Percentiles rank a stretch among this genome's conserved stretches.
These are phyloP conservation scores for Hypoxylon sp. DNA, from an alignment of 2,329 filamentous ascomycete species.

Conservation along the genomic window DNA sequence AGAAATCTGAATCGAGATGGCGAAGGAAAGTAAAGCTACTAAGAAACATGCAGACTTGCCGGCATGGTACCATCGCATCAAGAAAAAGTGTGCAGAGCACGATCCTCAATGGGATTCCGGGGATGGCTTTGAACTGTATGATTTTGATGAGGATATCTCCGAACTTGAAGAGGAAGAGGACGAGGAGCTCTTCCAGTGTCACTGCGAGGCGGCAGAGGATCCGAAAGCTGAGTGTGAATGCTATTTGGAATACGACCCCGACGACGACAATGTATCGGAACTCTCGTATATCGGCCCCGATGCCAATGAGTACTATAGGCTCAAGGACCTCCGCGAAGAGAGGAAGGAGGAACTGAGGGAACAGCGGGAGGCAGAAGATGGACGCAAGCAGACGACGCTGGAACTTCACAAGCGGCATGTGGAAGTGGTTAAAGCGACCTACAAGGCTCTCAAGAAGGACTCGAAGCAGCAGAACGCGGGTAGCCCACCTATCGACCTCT, in stretches of 20 bases:
- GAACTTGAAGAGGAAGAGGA: not conserved
- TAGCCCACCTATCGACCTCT: not conserved
- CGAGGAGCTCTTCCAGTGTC: not conserved
- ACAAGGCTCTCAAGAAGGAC: not conserved
- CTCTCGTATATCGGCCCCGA: not conserved
- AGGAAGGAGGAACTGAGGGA: not conserved
- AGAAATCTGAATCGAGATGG: not conserved
- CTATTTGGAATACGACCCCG: not conserved
- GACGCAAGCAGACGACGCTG: not conserved
- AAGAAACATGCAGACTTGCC: not conserved
- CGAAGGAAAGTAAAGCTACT: not conserved
- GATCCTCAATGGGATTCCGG: not conserved
- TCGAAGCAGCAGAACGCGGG: not conserved
- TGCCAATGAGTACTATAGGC: conserved; percentile 5
- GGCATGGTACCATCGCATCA: conserved; percentile 9
- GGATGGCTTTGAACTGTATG: not conserved
- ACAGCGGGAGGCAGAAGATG: not conserved
- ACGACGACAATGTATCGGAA: conserved; percentile 8
- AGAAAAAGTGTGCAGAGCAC: not conserved
- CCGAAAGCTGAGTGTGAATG: not conserved
- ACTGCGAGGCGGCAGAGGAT: not conserved
- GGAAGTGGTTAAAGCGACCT: not conserved
- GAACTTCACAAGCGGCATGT: conserved; percentile 3
- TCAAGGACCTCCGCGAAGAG: conserved; percentile 8
- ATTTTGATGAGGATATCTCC: conserved; percentile 3